A percentile compares a stretch with the other conserved stretches of the same genome.
Evolutionary conservation across 192 early-diverging fungal genomes (phyloP).

Genomic region (Entomortierella beljakovae): DNA sequence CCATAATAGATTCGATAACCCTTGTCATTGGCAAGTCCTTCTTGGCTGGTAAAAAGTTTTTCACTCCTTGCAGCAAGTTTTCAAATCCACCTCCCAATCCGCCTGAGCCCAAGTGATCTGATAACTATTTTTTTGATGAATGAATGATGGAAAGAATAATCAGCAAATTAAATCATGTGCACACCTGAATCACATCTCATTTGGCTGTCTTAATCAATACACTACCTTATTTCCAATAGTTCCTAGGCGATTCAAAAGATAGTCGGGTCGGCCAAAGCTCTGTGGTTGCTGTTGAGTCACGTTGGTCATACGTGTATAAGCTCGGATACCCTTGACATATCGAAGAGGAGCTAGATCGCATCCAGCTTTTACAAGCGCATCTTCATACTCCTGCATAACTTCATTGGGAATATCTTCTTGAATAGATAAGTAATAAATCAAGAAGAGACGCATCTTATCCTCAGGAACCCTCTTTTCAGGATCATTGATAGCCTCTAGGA

Average conservation of each 20-base stretch:
- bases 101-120: slow-evolving; percentile 75
- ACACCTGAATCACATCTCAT: background rate
- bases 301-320: slow-evolving; percentile 71
- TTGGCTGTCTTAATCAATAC: background rate
- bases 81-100: slow-evolving; percentile 79
- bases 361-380: slow-evolving; percentile 78
- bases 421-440: slow-evolving; percentile 87
- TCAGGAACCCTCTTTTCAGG: slow-evolving; percentile 80
- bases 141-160: background rate
- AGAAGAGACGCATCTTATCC: slow-evolving; percentile 93
- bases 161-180: background rate
- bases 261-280: slow-evolving; percentile 64
- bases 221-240: slow-evolving; percentile 81
- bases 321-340: slow-evolving; percentile 83
- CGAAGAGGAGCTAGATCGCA: slow-evolving; percentile 79
- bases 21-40: slow-evolving; percentile 91
- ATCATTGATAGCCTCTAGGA: slow-evolving; percentile 89
- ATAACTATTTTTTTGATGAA: slow-evolving; percentile 54
- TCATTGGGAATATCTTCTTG: slow-evolving; percentile 78
- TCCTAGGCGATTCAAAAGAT: slow-evolving; percentile 69
- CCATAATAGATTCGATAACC: slow-evolving; percentile 90
- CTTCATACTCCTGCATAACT: slow-evolving; percentile 88
- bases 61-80: slow-evolving; percentile 87
- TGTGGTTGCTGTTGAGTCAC: slow-evolving; percentile 58
- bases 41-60: slow-evolving; percentile 92